Percentiles rank a stretch among this genome's conserved stretches.
phyloP scores from a whole-genome alignment of 2,329 filamentous ascomycete species.

The Alternaria gaisen region DNA sequence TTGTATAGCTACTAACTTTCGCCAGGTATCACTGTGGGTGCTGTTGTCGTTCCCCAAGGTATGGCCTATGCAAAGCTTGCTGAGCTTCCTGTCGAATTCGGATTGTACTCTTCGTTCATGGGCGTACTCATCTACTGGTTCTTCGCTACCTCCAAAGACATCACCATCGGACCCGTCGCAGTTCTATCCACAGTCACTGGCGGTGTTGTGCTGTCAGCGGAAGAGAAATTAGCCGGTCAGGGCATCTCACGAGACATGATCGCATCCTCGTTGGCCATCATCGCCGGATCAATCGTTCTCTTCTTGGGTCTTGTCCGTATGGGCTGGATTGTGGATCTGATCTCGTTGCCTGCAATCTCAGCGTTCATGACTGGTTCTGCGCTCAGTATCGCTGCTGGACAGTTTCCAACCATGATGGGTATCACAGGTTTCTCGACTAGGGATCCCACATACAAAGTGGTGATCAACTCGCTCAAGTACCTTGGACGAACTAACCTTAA shows the following conservation, averaged over 20 bases:
- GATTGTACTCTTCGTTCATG: conserved; percentile 96
- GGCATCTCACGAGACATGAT: conserved; percentile 55
- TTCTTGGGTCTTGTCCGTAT: conserved; percentile 80
- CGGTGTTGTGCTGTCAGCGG: conserved; percentile 73
- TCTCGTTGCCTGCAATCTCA: conserved; percentile 87
- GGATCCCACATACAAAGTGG: conserved; percentile 80
- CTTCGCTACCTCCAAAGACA: conserved; percentile 98
- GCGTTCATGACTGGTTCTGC: conserved; percentile 99
- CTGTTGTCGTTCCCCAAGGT: conserved; percentile 87
- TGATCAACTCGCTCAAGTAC: conserved; percentile 82
- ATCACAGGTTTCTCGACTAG: conserved; percentile 77
- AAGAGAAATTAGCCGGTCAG: conserved; percentile 55
- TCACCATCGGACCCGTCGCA: conserved; percentile 95
- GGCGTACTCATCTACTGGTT: conserved; percentile 96
- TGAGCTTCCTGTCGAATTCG: conserved; percentile 78
- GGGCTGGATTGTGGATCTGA: conserved; percentile 94
- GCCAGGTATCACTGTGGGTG: conserved; percentile 73
- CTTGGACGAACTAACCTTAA: conserved; percentile 72
- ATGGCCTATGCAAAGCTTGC: conserved; percentile 95
- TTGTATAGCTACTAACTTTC: conserved; percentile 17
- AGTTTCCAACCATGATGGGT: conserved; percentile 83
- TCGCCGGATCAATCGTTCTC: conserved; percentile 81
- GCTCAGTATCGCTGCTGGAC: conserved; percentile 85
- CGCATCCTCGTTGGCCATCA: conserved; percentile 71
- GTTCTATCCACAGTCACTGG: conserved; percentile 93